Conservation (phyloP, 805 yeast species). For the Kodamaea neixiangensis region DNA sequence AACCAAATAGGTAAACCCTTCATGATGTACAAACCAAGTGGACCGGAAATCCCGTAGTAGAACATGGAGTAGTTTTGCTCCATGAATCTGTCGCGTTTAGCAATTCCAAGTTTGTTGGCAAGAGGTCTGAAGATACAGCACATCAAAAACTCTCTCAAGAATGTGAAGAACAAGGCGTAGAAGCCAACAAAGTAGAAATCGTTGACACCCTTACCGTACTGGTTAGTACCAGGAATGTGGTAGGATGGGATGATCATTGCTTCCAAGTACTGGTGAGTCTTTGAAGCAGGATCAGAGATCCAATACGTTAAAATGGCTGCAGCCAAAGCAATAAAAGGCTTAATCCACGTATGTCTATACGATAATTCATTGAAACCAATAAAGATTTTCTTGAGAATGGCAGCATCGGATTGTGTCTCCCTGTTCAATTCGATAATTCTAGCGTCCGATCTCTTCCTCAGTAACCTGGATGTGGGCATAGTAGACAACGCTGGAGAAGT, state of each 20-base stretch:
- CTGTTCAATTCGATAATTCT: conserved; percentile 32
- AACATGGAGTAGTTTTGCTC: conserved; percentile 88
- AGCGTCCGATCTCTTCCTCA: conserved; percentile 35
- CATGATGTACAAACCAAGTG: conserved; percentile 90
- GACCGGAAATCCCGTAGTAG: conserved; percentile 80
- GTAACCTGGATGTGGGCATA: conserved; percentile 50
- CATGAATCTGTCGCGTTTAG: conserved; percentile 67
- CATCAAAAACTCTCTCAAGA: conserved; percentile 89
- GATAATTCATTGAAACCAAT: conserved; percentile 59
- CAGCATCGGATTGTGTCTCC: conserved; percentile 45
- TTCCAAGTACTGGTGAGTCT: conserved; percentile 57
- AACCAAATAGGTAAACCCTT: conserved; percentile 78
- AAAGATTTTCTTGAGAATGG: conserved; percentile 55
- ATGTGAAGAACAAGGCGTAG: conserved; percentile 86
- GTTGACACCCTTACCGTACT: conserved; percentile 83
- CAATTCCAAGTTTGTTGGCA: conserved; percentile 56
- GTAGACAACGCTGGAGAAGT: conserved; percentile 69
- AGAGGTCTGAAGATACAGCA: conserved; percentile 75
- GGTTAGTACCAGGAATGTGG: conserved; percentile 57
- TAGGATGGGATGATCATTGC: conserved; percentile 68
- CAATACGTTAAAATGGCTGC: conserved; percentile 46
- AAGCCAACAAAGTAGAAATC: conserved; percentile 80
- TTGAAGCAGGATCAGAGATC: conserved; percentile 57
- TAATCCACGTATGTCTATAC: conserved; percentile 69
- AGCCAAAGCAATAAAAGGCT: conserved; percentile 55